These are phyloP conservation scores for Arthrinium phaeospermum DNA, from an alignment of 2,329 filamentous ascomycete species.

Conservation along the genomic window DNA sequence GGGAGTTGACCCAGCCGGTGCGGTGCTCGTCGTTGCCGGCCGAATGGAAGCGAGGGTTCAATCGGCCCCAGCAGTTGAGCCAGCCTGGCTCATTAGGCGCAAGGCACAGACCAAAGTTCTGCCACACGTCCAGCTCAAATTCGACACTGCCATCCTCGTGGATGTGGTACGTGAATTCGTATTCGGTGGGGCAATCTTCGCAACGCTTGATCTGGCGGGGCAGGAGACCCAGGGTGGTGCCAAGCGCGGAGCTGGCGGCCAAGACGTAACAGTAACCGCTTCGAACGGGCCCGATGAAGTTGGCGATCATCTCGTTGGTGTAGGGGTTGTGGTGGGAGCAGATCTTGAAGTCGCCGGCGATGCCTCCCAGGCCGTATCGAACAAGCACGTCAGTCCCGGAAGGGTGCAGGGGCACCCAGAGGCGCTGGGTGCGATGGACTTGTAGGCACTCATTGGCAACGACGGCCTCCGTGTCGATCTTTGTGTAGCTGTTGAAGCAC, in stretches of 20 bases:
- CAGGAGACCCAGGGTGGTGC: neutral
- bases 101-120: conserved; percentile 23
- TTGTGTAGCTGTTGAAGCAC: conserved; percentile 25
- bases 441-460: conserved; percentile 17
- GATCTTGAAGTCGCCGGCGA: conserved; percentile 26
- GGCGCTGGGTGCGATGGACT: conserved; percentile 24
- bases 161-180: conserved; percentile 23
- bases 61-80: conserved; percentile 25
- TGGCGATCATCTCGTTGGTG: conserved; percentile 23
- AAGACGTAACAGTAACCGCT: conserved; percentile 18
- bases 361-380: conserved; percentile 24
- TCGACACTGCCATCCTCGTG: conserved; percentile 25
- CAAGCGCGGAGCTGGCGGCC: conserved; percentile 4
- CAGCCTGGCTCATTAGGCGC: conserved; percentile 22
- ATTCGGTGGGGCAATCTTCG: conserved; percentile 25
- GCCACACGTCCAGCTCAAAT: conserved; percentile 25
- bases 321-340: conserved; percentile 22
- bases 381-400: conserved; percentile 26
- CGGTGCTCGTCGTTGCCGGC: neutral
- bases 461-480: conserved; percentile 24
- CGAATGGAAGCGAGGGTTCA: conserved; percentile 22
- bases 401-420: conserved; percentile 25
- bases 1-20: conserved; percentile 10
- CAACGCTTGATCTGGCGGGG: conserved; percentile 24
- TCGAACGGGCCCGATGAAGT: conserved; percentile 22